Conservation (phyloP, 768 basidiomycete genomes). For the Mrakia blollopis region DNA sequence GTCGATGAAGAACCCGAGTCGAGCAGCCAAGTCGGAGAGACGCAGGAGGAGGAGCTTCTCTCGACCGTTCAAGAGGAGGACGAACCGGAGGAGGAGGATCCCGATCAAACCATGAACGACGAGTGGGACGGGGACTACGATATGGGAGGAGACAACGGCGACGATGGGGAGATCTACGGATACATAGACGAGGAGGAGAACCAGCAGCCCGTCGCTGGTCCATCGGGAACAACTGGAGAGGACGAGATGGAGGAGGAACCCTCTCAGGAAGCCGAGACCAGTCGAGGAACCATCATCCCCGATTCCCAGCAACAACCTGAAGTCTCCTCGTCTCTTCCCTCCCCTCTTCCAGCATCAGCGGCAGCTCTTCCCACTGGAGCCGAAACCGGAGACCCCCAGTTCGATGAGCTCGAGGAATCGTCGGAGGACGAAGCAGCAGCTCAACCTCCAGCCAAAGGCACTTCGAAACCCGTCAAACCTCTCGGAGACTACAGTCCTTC, state of each 20-base stretch:
- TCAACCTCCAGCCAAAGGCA: neutral
- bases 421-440: neutral
- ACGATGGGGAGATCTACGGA: neutral
- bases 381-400: neutral
- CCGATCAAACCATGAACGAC: neutral
- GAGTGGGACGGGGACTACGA: neutral
- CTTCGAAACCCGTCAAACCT: neutral
- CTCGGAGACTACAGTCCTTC: neutral
- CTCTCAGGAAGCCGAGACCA: neutral
- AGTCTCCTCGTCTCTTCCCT: neutral
- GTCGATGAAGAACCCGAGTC: neutral
- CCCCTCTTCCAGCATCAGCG: neutral
- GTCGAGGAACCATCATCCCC: constrained; percentile 1
- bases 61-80: neutral
- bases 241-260: neutral
- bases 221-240: neutral
- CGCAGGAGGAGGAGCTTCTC: neutral
- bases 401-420: constrained; percentile 3
- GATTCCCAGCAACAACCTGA: neutral
- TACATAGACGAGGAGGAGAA: neutral
- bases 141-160: neutral
- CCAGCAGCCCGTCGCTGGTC: neutral
- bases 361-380: neutral
- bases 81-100: neutral
- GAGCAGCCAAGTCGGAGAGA: neutral